phyloP scores from a whole-genome alignment of 148 eudicot genomes.

The Amaranthus cruentus region DNA sequence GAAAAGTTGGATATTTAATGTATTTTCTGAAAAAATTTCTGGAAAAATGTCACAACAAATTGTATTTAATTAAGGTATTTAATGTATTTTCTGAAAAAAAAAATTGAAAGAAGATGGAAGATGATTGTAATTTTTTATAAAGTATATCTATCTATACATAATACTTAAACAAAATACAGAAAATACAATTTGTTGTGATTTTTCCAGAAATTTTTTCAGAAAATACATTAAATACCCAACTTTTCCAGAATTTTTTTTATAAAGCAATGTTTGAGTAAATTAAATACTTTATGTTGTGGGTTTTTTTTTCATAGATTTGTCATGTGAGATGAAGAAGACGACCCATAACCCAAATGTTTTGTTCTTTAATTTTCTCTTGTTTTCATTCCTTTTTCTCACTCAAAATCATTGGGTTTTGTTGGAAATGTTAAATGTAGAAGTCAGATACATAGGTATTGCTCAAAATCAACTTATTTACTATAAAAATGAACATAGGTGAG shows the following conservation, averaged over 20 bases:
- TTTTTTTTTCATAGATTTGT: slow-evolving; percentile 32
- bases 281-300: slow-evolving; percentile 8
- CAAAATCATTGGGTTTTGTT: not conserved
- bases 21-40: no score
- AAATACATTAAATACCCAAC: not conserved
- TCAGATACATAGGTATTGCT: slow-evolving; percentile 30
- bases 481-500: slow-evolving; percentile 67
- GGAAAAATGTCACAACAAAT: no score
- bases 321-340: slow-evolving; percentile 31
- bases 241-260: not conserved
- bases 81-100: no score
- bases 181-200: no score
- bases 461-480: slow-evolving; percentile 60
- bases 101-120: no score
- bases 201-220: no score
- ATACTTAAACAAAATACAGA: no score
- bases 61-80: no score
- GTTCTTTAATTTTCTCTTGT: not conserved
- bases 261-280: not conserved
- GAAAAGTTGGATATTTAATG: not conserved
- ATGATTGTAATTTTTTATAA: no score
- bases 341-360: slow-evolving; percentile 8
- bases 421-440: slow-evolving; percentile 37
- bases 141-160: no score
- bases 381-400: not conserved